phyloP scores from a whole-genome alignment of 208 protist species.

The Acanthamoeba lugdunensis region DNA sequence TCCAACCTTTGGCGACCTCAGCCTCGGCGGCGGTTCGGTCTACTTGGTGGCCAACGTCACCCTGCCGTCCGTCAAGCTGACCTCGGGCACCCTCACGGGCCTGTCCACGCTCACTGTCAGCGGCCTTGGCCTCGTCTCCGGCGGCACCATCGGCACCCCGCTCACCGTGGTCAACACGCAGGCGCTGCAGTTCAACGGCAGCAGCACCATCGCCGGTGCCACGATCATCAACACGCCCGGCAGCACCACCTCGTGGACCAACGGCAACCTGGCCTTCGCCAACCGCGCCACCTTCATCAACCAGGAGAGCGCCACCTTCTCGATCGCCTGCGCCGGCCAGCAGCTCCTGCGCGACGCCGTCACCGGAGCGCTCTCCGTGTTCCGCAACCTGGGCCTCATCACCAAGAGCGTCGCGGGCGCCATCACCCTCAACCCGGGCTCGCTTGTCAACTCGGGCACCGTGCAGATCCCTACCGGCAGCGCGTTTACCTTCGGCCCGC shows the following conservation, averaged over 20 bases:
- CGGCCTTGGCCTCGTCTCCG: neutral
- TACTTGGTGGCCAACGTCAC: conserved; percentile 17
- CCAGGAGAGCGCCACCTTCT: conserved; percentile 19
- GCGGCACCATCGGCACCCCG: conserved; percentile 16
- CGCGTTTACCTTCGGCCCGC: neutral
- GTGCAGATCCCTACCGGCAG: conserved; percentile 12
- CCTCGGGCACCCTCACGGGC: conserved; percentile 35
- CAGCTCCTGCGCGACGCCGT: neutral
- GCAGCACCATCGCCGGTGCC: conserved; percentile 23
- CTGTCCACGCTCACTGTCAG: conserved; percentile 28
- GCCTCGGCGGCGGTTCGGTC: conserved; percentile 15
- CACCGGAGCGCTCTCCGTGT: neutral
- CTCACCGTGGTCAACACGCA: conserved; percentile 47
- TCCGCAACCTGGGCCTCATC: conserved; percentile 29
- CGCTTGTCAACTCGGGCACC: neutral
- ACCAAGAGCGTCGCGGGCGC: conserved; percentile 1
- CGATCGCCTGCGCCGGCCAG: conserved; percentile 8
- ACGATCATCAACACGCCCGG: conserved; percentile 52
- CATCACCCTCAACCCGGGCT: neutral
- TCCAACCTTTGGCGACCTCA: conserved; percentile 39
- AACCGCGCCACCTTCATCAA: conserved; percentile 44
- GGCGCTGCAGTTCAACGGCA: conserved; percentile 32
- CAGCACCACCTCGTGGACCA: conserved; percentile 2
- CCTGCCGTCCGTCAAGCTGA: neutral
- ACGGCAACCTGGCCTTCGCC: neutral